Base-by-base conservation (phyloP, 495 filamentous ascomycete genomes). In the Lentithecium fluviatile region DNA sequence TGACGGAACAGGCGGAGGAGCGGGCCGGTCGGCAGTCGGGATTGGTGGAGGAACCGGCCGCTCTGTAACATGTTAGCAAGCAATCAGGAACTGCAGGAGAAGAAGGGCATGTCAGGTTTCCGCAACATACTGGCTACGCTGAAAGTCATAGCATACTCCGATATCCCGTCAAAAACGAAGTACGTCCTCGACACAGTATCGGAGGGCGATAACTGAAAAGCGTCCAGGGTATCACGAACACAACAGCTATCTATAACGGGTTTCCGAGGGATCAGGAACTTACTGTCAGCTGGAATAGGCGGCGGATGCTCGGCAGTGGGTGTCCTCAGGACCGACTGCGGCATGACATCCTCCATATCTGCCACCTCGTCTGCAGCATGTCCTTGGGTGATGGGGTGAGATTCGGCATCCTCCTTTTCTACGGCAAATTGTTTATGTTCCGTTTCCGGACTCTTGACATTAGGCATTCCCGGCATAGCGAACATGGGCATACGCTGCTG, bases 401-500 rank as follows among this genome's bases (percentile, higher is more conserved):
- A 52, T 11, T 51, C 47, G 8, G 66, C 66, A 15, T 71, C 59
- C 19, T 70, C 69, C 37, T 69, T 70, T 10, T 67, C 69, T 57
- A 75, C 68, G 38, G 67, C 69, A 51, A 70, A 64, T 26, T 66
- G 66, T 15, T 75, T 68, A 20, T 73, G 71, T 29, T 73, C 73
- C 1, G 70, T 64, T 40, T 78, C 71, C n/a, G 76, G 71, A 56
- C 74, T 76, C 42, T 45, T 58, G 47, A 62, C 64, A 46, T 19
- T n/a, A 2, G 65, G 60, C 82, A 95, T 83, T 17, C 89, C 88
- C 23, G 88, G 88, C 62, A 92, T 74, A 20, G 86, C 82, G 77
- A 92, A 85, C 75, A 90, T 83, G 17, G 88, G 86, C 23, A 94
- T 79, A n/a, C 88, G 88, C 58, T 87, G 84, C 40, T 83, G 86